Percentiles rank a stretch among this genome's conserved stretches.
Evolutionary conservation across 2,329 filamentous ascomycete genomes (phyloP).

Genomic region (Plectosphaerella plurivora): DNA sequence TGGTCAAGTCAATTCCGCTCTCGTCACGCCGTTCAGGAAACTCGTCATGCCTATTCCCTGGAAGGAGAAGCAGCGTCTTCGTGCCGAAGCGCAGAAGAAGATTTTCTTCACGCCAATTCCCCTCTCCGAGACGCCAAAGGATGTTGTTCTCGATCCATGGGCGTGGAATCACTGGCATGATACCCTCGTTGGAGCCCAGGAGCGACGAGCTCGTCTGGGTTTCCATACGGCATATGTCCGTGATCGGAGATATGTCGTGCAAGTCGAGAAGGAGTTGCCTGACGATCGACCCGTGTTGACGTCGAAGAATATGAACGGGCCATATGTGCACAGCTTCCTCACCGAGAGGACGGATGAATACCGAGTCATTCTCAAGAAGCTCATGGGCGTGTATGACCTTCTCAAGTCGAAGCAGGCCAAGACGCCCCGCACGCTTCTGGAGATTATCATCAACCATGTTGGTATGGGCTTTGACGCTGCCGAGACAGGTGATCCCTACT

Average conservation of each 20-base stretch:
- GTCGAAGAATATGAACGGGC: conserved; percentile 22
- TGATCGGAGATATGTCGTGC: not conserved
- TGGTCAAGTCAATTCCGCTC: conserved; percentile 27
- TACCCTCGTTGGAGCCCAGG: conserved; percentile 16
- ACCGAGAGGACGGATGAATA: conserved; percentile 18
- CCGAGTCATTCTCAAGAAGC: conserved; percentile 16
- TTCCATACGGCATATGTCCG: not conserved
- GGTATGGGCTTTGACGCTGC: not conserved
- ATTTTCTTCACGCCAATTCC: conserved; percentile 10
- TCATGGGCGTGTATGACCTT: conserved; percentile 13
- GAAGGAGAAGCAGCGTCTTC: conserved; percentile 12
- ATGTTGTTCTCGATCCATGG: conserved; percentile 20
- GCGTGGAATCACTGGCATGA: conserved; percentile 22
- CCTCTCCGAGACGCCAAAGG: conserved; percentile 4
- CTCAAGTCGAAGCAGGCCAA: conserved; percentile 16
- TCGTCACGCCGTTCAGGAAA: conserved; percentile 27
- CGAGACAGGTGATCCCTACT: conserved; percentile 2
- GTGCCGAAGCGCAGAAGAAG: not conserved
- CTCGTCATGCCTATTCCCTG: conserved; percentile 28
- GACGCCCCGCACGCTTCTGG: conserved; percentile 22
- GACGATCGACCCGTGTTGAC: conserved; percentile 13
- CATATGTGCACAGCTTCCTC: conserved; percentile 18
- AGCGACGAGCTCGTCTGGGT: conserved; percentile 12
- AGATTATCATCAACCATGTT: conserved; percentile 12
- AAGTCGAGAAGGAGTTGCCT: not conserved